Conservation (phyloP, 768 basidiomycete species). For the Termitomyces titanicus region DNA sequence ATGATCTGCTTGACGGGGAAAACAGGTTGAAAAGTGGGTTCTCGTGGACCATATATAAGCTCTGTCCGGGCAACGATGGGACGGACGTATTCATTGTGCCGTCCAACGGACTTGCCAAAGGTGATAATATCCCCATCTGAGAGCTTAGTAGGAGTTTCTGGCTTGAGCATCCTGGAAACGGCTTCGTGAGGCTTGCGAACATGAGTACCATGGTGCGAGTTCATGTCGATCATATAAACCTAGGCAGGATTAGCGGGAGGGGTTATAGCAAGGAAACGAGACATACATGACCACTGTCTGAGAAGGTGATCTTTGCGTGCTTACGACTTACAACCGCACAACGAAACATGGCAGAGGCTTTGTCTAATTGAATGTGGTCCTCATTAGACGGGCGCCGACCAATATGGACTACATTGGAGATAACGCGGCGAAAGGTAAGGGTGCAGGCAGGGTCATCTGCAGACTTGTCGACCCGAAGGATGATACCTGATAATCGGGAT, state of each 20-base stretch:
- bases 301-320: constrained; percentile 75
- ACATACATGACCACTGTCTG: constrained; percentile 66
- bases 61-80: constrained; percentile 63
- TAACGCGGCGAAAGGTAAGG: constrained; percentile 50
- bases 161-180: constrained; percentile 42
- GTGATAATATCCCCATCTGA: constrained; percentile 68
- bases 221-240: constrained; percentile 68
- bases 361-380: constrained; percentile 32
- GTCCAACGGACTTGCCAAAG: constrained; percentile 74
- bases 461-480: constrained; percentile 53
- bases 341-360: constrained; percentile 56
- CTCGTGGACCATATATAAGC: constrained; percentile 33
- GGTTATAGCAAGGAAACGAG: constrained; percentile 4
- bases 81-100: constrained; percentile 53
- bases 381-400: constrained; percentile 63
- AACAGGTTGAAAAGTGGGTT: constrained; percentile 22
- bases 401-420: constrained; percentile 52
- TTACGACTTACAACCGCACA: constrained; percentile 78
- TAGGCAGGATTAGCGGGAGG: constrained; percentile 25
- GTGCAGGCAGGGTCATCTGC: constrained; percentile 40
- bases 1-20: constrained; percentile 20
- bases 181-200: constrained; percentile 51
- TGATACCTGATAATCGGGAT: constrained; percentile 43
- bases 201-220: constrained; percentile 77
- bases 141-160: constrained; percentile 55